Base-by-base conservation (phyloP, 2,329 filamentous ascomycete genomes). In the Scolecobasidium constrictum region DNA sequence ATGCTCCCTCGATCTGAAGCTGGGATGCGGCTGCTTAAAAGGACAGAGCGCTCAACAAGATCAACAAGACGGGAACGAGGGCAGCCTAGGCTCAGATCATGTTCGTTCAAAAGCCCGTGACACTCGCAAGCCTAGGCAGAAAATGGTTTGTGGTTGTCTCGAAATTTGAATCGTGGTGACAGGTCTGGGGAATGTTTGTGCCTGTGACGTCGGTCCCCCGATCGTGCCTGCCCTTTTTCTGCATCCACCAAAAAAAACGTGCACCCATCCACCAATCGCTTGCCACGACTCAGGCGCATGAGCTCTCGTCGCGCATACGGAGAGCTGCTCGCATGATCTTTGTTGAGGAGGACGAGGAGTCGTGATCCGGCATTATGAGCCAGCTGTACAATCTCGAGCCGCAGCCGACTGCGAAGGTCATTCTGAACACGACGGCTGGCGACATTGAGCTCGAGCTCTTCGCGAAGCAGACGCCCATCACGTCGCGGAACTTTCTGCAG, bases 401-500 rank as follows among this genome's bases (percentile, higher is more conserved):
- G 41, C 86, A 90, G 57, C 86, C 92, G 36, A 95, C 90, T 45
- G 92, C 84, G 17, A 94, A 92, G 50, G 86, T 85, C 44, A 80
- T 95, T 51, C 72, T 98, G 34, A 82, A 93, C 62, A 98, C 92
- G 7, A 94, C 86, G 5, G 71, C 81, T 36, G 92, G 92, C 62
- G 88, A 94, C 56, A 74, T 98, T 45, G 81, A 84, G 28, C 75
- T 98, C 63, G 86, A 94, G 62, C 79, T 98, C 45, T 98, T 94
- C 69, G 88, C 88, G 15, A 92, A 92, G 58, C 92, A 98, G 64
- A 83, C 86, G 1, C 92, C 92, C 6, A 72, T 95, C 48, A 83
- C 92, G 19, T 87, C 82, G 57, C 86, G 90, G 52, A 96, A 95
- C 67, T 98, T 98, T 64, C 74, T 98, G 28, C 92, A 98, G 62